phyloP scores from a whole-genome alignment of 208 protist species.

The Trypanosomatidae sp. region DNA sequence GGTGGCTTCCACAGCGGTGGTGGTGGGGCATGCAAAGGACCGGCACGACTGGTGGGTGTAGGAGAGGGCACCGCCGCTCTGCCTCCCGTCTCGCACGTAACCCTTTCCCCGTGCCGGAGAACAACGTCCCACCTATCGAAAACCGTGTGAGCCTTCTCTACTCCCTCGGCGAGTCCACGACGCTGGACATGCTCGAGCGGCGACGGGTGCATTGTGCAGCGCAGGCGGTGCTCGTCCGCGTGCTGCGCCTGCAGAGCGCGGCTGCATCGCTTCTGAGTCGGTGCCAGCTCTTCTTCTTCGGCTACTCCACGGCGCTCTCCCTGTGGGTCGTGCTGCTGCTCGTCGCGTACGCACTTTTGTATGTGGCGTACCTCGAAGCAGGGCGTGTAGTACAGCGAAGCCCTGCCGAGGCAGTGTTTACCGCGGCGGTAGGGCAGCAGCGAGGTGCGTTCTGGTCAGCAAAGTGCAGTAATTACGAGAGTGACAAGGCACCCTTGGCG shows the following conservation, averaged over 20 bases:
- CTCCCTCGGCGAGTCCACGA: constrained; percentile 37
- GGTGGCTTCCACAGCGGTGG: not conserved
- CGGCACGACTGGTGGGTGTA: not conserved
- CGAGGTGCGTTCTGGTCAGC: not conserved
- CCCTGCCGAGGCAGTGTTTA: not conserved
- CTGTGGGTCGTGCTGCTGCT: constrained; percentile 27
- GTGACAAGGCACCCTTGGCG: not conserved
- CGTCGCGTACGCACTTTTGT: constrained; percentile 20
- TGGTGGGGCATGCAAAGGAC: not conserved
- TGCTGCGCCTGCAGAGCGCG: constrained; percentile 47
- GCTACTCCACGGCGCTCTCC: constrained; percentile 54
- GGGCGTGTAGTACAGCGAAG: constrained; percentile 5
- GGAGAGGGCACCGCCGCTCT: not conserved
- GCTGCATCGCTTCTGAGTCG: constrained; percentile 43
- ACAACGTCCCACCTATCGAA: constrained; percentile 22
- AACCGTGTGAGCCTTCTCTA: constrained; percentile 43
- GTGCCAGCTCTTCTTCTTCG: constrained; percentile 34
- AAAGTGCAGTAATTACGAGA: no score
- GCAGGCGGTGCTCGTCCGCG: constrained; percentile 43
- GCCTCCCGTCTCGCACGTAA: constrained; percentile 8
- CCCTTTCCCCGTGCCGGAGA: constrained; percentile 4
- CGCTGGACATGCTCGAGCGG: constrained; percentile 37
- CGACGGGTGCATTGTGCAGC: constrained; percentile 33
- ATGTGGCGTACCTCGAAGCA: constrained; percentile 14
- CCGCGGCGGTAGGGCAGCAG: not conserved